Percentiles rank a stretch among this genome's conserved stretches.
phyloP scores from a whole-genome alignment of 2,329 filamentous ascomycete genomes.

The Curvularia spicifera region DNA sequence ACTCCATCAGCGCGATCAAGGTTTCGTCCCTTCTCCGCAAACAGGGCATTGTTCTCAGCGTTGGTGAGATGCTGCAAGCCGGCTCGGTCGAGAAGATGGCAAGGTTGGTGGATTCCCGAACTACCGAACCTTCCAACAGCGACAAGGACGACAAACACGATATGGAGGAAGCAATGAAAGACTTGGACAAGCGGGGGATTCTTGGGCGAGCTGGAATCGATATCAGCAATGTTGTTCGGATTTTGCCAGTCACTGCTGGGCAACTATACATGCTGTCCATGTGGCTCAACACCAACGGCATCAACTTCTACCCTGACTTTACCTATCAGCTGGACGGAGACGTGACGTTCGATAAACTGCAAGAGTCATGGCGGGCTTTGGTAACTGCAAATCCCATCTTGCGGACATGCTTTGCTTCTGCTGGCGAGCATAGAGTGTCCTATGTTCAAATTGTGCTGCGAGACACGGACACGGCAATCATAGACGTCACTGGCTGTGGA shows the following conservation, averaged over 20 bases:
- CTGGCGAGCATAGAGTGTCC: slow-evolving; percentile 55
- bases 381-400: slow-evolving; percentile 67
- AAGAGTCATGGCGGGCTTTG: slow-evolving; percentile 67
- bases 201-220: slow-evolving; percentile 53
- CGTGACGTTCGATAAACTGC: slow-evolving; percentile 53
- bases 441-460: slow-evolving; percentile 69
- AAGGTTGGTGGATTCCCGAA: slow-evolving; percentile 34
- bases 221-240: slow-evolving; percentile 56
- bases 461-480: slow-evolving; percentile 44
- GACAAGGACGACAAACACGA: slow-evolving; percentile 12
- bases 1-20: slow-evolving; percentile 92
- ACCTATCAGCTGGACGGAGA: slow-evolving; percentile 60
- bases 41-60: slow-evolving; percentile 65
- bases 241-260: slow-evolving; percentile 75
- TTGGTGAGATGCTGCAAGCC: slow-evolving; percentile 73
- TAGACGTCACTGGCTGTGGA: slow-evolving; percentile 28
- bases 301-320: slow-evolving; percentile 77
- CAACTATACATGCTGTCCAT: slow-evolving; percentile 81
- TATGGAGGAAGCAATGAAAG: slow-evolving; percentile 36
- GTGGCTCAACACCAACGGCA: slow-evolving; percentile 72
- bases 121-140: neutral
- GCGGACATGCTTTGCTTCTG: slow-evolving; percentile 69
- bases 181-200: slow-evolving; percentile 51
- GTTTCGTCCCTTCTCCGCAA: slow-evolving; percentile 73
- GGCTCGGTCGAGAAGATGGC: slow-evolving; percentile 71